Evolutionary conservation across 106 monocot genomes (phyloP).

Genomic region (Acanthochlamys bracteata): DNA sequence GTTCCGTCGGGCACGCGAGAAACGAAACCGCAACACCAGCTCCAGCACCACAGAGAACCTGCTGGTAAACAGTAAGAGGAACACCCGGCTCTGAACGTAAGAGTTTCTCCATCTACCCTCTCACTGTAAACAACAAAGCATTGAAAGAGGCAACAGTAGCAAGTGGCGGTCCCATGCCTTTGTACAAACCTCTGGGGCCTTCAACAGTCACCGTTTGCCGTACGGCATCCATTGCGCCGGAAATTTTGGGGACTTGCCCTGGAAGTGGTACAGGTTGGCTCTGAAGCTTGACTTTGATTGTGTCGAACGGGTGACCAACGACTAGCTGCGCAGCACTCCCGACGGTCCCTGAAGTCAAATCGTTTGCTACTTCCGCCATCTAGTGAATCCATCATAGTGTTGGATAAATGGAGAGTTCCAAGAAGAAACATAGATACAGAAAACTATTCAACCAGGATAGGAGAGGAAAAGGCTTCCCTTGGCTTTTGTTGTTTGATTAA

Average conservation of each 20-base stretch:
- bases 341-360: conserved; percentile 80
- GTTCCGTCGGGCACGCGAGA: conserved; percentile 87
- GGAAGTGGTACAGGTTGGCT: conserved; percentile 78
- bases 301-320: conserved; percentile 94
- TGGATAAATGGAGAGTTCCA: too few species aligned
- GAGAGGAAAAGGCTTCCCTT: too few species aligned
- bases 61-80: conserved; percentile 66
- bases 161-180: conserved; percentile 96
- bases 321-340: conserved; percentile 85
- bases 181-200: conserved; percentile 82
- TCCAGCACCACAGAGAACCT: conserved; percentile 79
- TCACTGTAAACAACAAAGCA: conserved; percentile 82
- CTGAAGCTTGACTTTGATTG: conserved; percentile 93
- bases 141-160: conserved; percentile 96
- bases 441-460: too few species aligned
- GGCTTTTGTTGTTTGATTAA: too few species aligned
- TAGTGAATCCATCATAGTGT: too few species aligned
- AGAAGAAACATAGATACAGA: too few species aligned
- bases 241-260: conserved; percentile 64
- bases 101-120: conserved; percentile 88
- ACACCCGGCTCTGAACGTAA: conserved; percentile 66
- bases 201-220: conserved; percentile 76
- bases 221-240: conserved; percentile 88
- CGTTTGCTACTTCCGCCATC: conserved; percentile 88
- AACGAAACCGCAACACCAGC: conserved; percentile 87